Percentiles rank a stretch among this genome's conserved stretches.
Evolutionary conservation across 768 basidiomycete species (phyloP).

Genomic region (Heimioporus sp.): DNA sequence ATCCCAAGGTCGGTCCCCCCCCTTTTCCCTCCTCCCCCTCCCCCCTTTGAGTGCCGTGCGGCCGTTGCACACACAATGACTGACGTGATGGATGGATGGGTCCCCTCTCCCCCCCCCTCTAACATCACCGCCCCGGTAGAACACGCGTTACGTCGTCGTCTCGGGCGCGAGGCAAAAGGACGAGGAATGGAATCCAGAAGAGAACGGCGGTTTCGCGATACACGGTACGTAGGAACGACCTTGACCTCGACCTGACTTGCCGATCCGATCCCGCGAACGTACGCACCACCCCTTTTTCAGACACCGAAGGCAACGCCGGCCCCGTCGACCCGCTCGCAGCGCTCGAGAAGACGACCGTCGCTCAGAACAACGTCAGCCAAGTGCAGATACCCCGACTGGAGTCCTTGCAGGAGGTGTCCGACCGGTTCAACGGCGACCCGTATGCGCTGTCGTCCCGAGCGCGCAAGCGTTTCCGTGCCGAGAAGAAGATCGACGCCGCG

Average conservation of each 20-base stretch:
- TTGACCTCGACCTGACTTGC: neutral
- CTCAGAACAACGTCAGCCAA: slow-evolving; percentile 67
- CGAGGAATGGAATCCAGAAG: slow-evolving; percentile 96
- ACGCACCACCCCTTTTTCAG: slow-evolving; percentile 41
- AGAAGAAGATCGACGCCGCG: slow-evolving; percentile 76
- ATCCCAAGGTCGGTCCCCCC: slow-evolving; percentile 70
- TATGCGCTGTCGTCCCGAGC: slow-evolving; percentile 74
- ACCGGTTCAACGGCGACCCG: slow-evolving; percentile 82
- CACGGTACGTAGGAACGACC: slow-evolving; percentile 56
- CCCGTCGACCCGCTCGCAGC: slow-evolving; percentile 84
- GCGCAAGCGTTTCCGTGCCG: slow-evolving; percentile 80
- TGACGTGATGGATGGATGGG: too few relatives aligned
- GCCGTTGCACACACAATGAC: too few relatives aligned
- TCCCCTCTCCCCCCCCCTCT: too few relatives aligned
- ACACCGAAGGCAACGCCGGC: slow-evolving; percentile 62
- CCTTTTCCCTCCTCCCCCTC: too few relatives aligned
- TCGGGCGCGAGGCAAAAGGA: slow-evolving; percentile 94
- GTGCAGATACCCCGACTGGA: slow-evolving; percentile 81
- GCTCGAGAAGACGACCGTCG: slow-evolving; percentile 84
- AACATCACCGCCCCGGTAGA: slow-evolving; percentile 37
- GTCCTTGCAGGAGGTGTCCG: slow-evolving; percentile 71
- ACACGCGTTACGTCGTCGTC: slow-evolving; percentile 90
- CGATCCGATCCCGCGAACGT: neutral
- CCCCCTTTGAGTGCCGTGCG: too few relatives aligned
- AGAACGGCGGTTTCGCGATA: slow-evolving; percentile 89